Base-by-base conservation (phyloP, 2,329 filamentous ascomycete genomes). In the Phaeoacremonium minimum region DNA sequence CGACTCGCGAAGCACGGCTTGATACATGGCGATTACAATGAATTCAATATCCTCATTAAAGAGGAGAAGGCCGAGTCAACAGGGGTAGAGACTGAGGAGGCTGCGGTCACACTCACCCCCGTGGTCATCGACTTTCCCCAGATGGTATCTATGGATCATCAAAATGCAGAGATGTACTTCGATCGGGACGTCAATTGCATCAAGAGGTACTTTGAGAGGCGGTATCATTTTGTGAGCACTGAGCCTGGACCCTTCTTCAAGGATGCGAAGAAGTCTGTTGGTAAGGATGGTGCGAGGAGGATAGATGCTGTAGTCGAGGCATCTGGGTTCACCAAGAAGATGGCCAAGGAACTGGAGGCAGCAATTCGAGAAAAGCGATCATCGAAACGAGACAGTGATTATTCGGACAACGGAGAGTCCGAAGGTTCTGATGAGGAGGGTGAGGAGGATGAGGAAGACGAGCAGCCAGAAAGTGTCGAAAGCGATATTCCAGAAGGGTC, bases 21-120 rank as follows among this genome's bases (percentile, higher is more conserved):
- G 32, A 98, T 98, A 43, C 93, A 98, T 57, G 93, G 93, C 44
- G 93, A 98, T 58, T 98, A 94, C 69, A 98, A 98, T 67, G 94
- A 98, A 61, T 98, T 98, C 73, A 98, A 98, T 60, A 91, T 98
- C 46, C 69, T 98, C 20, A 82, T 98, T 57, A 88, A 93, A 56
- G 91, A 97, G 58, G 78, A 72, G 37, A 67, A 57, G 36, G 48
- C 50, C 15, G 45, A 50, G 8, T 39, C 55, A 9, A 50, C 51
- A 13, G 62, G 62, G 15, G 60, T 63, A 6, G 61, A 70, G 6
- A 55, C 70, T 49, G 56, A 58, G 3, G 45, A 58, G 29, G 64
- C 69, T 15, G 30, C 55, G 1, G 46, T 85, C 36, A 72, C 61
- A 20, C 67, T 95, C 17, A 80, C 78, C 6, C 93, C 93, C 1